Conservation (phyloP, 2,329 filamentous ascomycete species). For the Calonectria pauciramosa region DNA sequence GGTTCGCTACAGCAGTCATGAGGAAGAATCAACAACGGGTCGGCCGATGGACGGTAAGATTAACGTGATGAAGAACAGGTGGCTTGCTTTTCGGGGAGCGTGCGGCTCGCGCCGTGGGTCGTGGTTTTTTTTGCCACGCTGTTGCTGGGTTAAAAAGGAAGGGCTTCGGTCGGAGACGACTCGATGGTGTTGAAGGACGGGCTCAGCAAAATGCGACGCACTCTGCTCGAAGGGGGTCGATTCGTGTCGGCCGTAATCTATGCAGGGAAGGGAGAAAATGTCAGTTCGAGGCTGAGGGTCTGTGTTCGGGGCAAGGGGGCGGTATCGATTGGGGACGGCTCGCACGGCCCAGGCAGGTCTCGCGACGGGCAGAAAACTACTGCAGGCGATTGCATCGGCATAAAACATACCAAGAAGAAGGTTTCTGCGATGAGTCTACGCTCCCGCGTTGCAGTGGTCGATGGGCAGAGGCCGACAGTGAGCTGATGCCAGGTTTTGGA, state of each 20-base stretch:
- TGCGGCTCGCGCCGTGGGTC: slow-evolving; percentile 38
- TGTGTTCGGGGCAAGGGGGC: slow-evolving; percentile 13
- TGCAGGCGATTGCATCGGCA: not conserved
- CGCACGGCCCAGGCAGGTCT: slow-evolving; percentile 9
- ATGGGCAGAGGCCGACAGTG: slow-evolving; percentile 42
- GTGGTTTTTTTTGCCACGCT: slow-evolving; percentile 36
- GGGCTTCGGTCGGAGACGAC: slow-evolving; percentile 13
- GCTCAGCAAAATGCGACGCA: slow-evolving; percentile 24
- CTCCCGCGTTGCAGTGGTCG: slow-evolving; percentile 42
- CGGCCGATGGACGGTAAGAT: slow-evolving; percentile 40
- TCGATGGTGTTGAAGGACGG: slow-evolving; percentile 7
- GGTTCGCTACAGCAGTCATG: slow-evolving; percentile 79
- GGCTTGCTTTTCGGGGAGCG: slow-evolving; percentile 32
- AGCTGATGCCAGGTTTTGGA: slow-evolving; percentile 49
- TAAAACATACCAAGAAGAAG: slow-evolving; percentile 43
- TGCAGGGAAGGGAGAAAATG: slow-evolving; percentile 24
- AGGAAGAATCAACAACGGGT: slow-evolving; percentile 50
- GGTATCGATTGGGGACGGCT: slow-evolving; percentile 17
- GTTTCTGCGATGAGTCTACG: slow-evolving; percentile 43
- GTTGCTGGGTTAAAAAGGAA: slow-evolving; percentile 27
- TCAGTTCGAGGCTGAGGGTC: slow-evolving; percentile 24
- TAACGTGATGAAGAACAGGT: slow-evolving; percentile 34
- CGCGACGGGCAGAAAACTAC: slow-evolving; percentile 9
- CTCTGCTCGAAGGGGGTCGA: slow-evolving; percentile 13
- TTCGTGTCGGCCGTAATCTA: slow-evolving; percentile 24